phyloP scores from a whole-genome alignment of 352 stramenopile species.

The Phytopythium mirpurense region DNA sequence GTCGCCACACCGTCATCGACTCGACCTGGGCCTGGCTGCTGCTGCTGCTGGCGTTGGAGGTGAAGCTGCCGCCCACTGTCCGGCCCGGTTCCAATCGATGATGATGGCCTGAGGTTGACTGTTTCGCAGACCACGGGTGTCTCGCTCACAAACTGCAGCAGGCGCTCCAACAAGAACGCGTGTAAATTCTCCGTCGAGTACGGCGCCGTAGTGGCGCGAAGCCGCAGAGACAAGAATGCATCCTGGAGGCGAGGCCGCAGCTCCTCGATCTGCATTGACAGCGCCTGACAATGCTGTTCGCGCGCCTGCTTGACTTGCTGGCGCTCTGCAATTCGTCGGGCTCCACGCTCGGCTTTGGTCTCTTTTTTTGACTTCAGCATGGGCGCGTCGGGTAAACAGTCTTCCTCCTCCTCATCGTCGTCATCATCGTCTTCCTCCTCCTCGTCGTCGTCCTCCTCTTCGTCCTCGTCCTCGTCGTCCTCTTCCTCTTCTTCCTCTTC shows the following conservation, averaged over 20 bases:
- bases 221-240: conserved; percentile 19
- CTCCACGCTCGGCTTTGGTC: conserved; percentile 2
- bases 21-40: not conserved
- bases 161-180: conserved; percentile 16
- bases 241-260: conserved; percentile 30
- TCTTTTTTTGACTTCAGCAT: conserved; percentile 8
- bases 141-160: conserved; percentile 33
- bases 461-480: conserved; percentile 18
- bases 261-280: conserved; percentile 11
- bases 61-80: not conserved
- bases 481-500: conserved; percentile 17
- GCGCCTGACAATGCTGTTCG: conserved; percentile 8
- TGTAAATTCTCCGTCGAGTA: conserved; percentile 24
- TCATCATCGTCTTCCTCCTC: conserved; percentile 15
- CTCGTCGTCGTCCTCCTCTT: conserved; percentile 7
- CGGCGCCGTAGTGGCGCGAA: conserved; percentile 24
- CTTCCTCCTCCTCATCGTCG: conserved; percentile 9
- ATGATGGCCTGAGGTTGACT: not conserved
- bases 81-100: not conserved
- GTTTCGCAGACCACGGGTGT: conserved; percentile 39
- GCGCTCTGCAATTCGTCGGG: conserved; percentile 8
- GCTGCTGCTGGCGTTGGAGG: not conserved
- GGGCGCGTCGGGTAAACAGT: not conserved
- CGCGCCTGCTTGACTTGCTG: conserved; percentile 11
- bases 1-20: not conserved